These are phyloP conservation scores for Aspergillus glaucus DNA, from an alignment of 2,329 filamentous ascomycete species.

Conservation along the genomic window DNA sequence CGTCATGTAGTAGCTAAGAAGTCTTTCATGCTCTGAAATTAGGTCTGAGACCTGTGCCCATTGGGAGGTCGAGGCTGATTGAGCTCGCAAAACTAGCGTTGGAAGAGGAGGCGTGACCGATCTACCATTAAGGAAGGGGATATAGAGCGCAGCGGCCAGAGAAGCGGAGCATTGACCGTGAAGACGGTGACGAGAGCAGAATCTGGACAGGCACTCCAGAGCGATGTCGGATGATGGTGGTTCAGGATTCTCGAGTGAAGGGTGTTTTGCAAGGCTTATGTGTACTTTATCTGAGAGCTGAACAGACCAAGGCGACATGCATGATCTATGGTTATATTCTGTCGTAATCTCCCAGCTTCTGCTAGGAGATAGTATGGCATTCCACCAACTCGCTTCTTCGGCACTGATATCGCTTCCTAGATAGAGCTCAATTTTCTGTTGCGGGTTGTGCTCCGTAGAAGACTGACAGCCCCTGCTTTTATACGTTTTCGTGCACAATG, in stretches of 20 bases:
- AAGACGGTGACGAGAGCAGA: conserved; percentile 13
- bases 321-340: conserved; percentile 11
- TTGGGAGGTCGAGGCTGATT: neutral
- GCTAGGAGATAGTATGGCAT: conserved; percentile 7
- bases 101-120: conserved; percentile 13
- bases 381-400: conserved; percentile 14
- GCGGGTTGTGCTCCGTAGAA: neutral
- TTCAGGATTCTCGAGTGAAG: neutral
- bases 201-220: conserved; percentile 15
- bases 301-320: conserved; percentile 16
- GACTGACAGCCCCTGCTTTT: neutral
- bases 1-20: conserved; percentile 15
- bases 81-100: conserved; percentile 2
- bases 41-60: conserved; percentile 3
- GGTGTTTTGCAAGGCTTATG: neutral
- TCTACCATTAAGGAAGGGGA: conserved; percentile 7
- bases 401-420: conserved; percentile 7
- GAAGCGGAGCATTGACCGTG: conserved; percentile 18
- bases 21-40: neutral
- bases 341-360: conserved; percentile 10
- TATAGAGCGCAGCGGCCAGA: conserved; percentile 15
- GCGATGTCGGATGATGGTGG: conserved; percentile 10
- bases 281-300: conserved; percentile 5
- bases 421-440: conserved; percentile 7
- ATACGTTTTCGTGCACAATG: conserved; percentile 12